phyloP scores from a whole-genome alignment of 2,329 filamentous ascomycete genomes.

The Sphaerulina populicola region DNA sequence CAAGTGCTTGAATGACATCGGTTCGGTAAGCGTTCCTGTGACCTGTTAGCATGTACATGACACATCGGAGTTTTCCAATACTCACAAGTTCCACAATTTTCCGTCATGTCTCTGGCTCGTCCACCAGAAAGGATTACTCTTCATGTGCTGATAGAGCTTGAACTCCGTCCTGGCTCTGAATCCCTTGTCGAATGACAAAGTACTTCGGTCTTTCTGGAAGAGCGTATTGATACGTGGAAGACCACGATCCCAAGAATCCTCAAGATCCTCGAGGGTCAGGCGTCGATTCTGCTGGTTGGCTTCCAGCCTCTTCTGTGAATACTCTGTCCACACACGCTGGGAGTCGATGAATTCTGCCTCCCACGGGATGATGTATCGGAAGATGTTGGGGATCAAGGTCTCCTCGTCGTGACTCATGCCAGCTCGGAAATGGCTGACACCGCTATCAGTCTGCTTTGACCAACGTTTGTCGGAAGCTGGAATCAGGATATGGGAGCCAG shows the following conservation, averaged over 20 bases:
- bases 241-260: conserved; percentile 97
- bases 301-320: conserved; percentile 93
- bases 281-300: conserved; percentile 95
- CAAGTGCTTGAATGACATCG: conserved; percentile 90
- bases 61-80: not conserved
- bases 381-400: conserved; percentile 96
- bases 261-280: conserved; percentile 87
- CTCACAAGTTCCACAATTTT: conserved; percentile 71
- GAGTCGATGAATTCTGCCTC: conserved; percentile 98
- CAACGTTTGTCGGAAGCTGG: conserved; percentile 95
- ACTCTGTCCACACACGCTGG: conserved; percentile 97
- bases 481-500: conserved; percentile 93
- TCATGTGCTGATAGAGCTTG: conserved; percentile 98
- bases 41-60: not conserved
- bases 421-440: conserved; percentile 90
- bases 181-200: conserved; percentile 94
- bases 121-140: conserved; percentile 99
- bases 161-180: conserved; percentile 94
- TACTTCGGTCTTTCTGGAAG: conserved; percentile 97
- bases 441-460: conserved; percentile 96
- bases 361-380: conserved; percentile 98
- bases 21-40: conserved; percentile 63
- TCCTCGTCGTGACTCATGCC: conserved; percentile 99
- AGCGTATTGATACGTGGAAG: conserved; percentile 95
- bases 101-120: conserved; percentile 95